phyloP scores from a whole-genome alignment of 2,329 filamentous ascomycete genomes.

The Emericellopsis cladophorae region DNA sequence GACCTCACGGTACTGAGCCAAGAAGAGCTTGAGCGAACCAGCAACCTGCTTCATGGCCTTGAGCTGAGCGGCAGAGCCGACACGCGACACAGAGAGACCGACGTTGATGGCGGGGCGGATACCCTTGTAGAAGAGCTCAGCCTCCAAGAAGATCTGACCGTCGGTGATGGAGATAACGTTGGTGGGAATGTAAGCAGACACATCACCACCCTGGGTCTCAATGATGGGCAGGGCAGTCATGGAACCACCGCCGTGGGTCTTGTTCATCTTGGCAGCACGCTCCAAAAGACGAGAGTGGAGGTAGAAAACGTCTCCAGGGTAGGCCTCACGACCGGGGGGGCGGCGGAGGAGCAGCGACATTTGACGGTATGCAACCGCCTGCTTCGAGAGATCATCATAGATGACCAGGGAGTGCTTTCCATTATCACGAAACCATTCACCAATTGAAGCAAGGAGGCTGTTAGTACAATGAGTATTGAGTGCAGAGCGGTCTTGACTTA shows the following conservation, averaged over 20 bases:
- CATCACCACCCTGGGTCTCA: constrained; percentile 99
- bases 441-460: constrained; percentile 27
- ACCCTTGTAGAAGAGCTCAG: constrained; percentile 99
- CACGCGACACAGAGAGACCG: constrained; percentile 99
- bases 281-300: constrained; percentile 98
- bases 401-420: constrained; percentile 84
- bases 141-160: constrained; percentile 98
- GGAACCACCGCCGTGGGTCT: constrained; percentile 70
- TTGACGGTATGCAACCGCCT: constrained; percentile 95
- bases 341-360: constrained; percentile 98
- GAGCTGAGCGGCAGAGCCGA: constrained; percentile 97
- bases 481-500: neutral
- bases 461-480: neutral
- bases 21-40: constrained; percentile 99
- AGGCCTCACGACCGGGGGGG: constrained; percentile 97
- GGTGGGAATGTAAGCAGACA: constrained; percentile 99
- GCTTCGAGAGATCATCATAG: constrained; percentile 94
- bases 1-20: constrained; percentile 99
- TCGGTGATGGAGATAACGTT: constrained; percentile 99
- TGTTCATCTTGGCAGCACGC: constrained; percentile 97
- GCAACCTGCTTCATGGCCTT: constrained; percentile 99
- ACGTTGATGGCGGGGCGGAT: constrained; percentile 99
- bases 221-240: constrained; percentile 96
- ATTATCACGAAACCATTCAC: constrained; percentile 68
- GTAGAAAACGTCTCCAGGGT: constrained; percentile 99